Percentiles rank a stretch among this genome's conserved stretches.
Conservation (phyloP, 106 monocot species). For the Allium cepa region DNA sequence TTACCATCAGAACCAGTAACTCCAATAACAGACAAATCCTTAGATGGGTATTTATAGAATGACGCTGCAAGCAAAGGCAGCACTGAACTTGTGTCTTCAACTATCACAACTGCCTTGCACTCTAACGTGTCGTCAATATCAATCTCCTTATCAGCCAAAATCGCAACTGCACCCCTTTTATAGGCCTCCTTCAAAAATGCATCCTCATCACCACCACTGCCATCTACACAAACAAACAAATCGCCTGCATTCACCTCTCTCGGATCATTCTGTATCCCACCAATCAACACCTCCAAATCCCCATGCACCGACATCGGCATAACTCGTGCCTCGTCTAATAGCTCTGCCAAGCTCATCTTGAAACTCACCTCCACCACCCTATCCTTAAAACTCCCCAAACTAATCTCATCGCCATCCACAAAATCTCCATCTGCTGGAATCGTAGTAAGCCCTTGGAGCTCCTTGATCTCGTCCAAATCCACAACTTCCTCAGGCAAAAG, state of each 20-base stretch:
- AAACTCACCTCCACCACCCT: slow-evolving; percentile 63
- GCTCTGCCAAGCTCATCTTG: slow-evolving; percentile 72
- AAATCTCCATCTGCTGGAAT: slow-evolving; percentile 20
- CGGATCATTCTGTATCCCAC: slow-evolving; percentile 78
- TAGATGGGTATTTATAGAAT: slow-evolving; percentile 72
- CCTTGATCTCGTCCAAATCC: slow-evolving; percentile 76
- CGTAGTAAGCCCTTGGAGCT: slow-evolving; percentile 46
- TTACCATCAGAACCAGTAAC: slow-evolving; percentile 68
- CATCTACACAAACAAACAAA: slow-evolving; percentile 62
- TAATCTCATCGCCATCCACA: slow-evolving; percentile 48
- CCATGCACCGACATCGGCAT: slow-evolving; percentile 79
- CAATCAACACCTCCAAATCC: slow-evolving; percentile 58
- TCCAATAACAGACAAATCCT: slow-evolving; percentile 63
- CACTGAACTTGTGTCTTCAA: slow-evolving; percentile 62
- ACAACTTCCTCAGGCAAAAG: slow-evolving; percentile 66
- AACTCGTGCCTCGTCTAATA: slow-evolving; percentile 79
- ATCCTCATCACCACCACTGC: slow-evolving; percentile 31
- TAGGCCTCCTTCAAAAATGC: slow-evolving; percentile 62
- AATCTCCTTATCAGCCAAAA: slow-evolving; percentile 72
- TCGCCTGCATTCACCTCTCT: slow-evolving; percentile 72
- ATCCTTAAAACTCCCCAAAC: slow-evolving; percentile 23
- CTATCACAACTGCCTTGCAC: slow-evolving; percentile 82
- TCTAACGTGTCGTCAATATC: slow-evolving; percentile 66
- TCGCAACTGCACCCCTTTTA: slow-evolving; percentile 87
- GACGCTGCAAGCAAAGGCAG: slow-evolving; percentile 61